phyloP scores from a whole-genome alignment of 306 rosid genomes.

The Argentina anserina region DNA sequence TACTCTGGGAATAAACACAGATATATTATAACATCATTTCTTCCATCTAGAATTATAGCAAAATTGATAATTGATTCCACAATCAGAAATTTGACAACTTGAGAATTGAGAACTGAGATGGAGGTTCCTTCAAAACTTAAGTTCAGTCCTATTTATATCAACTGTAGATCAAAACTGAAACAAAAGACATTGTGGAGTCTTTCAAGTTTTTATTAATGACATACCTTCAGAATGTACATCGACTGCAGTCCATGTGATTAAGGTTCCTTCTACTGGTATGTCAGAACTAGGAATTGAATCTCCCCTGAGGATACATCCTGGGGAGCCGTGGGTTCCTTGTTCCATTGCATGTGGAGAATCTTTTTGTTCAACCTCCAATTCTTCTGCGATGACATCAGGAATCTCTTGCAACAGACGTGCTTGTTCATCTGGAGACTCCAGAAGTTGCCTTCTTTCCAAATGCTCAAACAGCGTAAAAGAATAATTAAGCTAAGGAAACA shows the following conservation, averaged over 20 bases:
- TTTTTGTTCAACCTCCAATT: constrained; percentile 39
- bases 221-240: constrained; percentile 46
- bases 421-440: constrained; percentile 60
- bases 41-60: not conserved
- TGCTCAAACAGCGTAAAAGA: constrained; percentile 54
- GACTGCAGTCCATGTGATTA: constrained; percentile 17
- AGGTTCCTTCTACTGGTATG: constrained; percentile 28
- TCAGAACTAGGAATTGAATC: constrained; percentile 34
- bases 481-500: constrained; percentile 51
- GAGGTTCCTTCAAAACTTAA: not conserved
- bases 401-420: constrained; percentile 53
- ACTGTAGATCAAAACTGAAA: not conserved
- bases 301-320: constrained; percentile 36
- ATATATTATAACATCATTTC: not conserved
- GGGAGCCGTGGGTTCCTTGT: constrained; percentile 29
- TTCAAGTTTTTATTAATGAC: constrained; percentile 10
- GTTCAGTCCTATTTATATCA: not conserved
- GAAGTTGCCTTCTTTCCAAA: constrained; percentile 62
- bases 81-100: not conserved
- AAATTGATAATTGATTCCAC: not conserved
- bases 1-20: too few species aligned
- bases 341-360: constrained; percentile 34
- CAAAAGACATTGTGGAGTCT: not conserved
- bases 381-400: constrained; percentile 64
- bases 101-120: not conserved